These are phyloP conservation scores for Pythium pyrilobum DNA, from an alignment of 352 stramenopile genomes.

Conservation along the genomic window DNA sequence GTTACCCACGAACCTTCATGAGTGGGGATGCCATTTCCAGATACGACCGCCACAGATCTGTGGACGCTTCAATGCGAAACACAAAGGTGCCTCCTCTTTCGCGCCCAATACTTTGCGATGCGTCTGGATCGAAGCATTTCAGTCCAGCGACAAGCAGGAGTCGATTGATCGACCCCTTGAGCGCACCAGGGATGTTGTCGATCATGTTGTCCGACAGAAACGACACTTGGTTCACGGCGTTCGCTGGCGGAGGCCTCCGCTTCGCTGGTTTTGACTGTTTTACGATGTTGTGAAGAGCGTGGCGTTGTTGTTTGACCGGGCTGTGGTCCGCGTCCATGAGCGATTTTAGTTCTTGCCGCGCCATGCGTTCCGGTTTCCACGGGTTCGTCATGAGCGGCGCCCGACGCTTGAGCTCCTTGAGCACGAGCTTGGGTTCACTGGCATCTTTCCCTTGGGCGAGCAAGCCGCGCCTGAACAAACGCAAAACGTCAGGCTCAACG, in stretches of 20 bases:
- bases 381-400: slow-evolving; percentile 48
- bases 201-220: slow-evolving; percentile 46
- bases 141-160: slow-evolving; percentile 43
- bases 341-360: slow-evolving; percentile 14
- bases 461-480: slow-evolving; percentile 35
- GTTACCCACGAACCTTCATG: slow-evolving; percentile 28
- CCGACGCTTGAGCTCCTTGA: slow-evolving; percentile 37
- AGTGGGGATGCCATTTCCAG: slow-evolving; percentile 25
- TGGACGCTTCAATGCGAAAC: slow-evolving; percentile 22
- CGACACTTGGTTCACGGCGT: neutral
- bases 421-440: slow-evolving; percentile 29
- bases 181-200: slow-evolving; percentile 43
- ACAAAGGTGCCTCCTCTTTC: slow-evolving; percentile 32
- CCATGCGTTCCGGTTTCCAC: slow-evolving; percentile 38
- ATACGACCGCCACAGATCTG: slow-evolving; percentile 42
- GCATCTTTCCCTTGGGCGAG: slow-evolving; percentile 40
- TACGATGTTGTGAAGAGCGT: neutral
- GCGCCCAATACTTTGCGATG: neutral
- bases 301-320: neutral
- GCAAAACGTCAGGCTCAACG: no score
- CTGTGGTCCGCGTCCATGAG: neutral
- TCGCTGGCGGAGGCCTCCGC: neutral
- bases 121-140: slow-evolving; percentile 40
- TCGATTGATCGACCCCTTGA: slow-evolving; percentile 39
- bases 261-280: neutral